phyloP scores from a whole-genome alignment of 208 protist genomes.

The Endotrypanum monterogeii region DNA sequence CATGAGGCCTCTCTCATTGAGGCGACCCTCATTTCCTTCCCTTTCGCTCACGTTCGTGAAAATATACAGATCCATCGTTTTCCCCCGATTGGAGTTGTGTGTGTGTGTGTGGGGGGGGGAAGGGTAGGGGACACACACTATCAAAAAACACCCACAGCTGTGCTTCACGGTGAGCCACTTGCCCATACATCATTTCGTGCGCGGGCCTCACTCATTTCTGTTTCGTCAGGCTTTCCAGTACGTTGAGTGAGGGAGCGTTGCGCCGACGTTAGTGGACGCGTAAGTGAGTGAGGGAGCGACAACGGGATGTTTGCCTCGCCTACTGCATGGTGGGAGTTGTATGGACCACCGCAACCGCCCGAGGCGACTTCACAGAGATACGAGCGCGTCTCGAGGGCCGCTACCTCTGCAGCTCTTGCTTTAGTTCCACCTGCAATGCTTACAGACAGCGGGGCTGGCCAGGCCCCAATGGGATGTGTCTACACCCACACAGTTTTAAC shows the following conservation, averaged over 20 bases:
- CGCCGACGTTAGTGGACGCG: not conserved
- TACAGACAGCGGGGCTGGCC: not conserved
- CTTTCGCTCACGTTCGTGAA: too few relatives aligned
- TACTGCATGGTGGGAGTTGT: conserved; percentile 13
- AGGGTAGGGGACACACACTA: too few relatives aligned
- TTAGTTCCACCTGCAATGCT: not conserved
- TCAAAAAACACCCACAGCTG: too few relatives aligned
- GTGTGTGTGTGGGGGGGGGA: too few relatives aligned
- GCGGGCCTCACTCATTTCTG: not conserved
- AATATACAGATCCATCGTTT: too few relatives aligned
- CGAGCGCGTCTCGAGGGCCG: not conserved
- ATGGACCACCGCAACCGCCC: not conserved
- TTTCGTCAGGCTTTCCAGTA: not conserved
- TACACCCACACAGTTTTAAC: not conserved
- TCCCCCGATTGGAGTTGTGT: too few relatives aligned
- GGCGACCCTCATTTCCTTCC: too few relatives aligned
- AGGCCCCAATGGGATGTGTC: not conserved
- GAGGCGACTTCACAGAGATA: not conserved
- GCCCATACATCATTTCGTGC: not conserved
- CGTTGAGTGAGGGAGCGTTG: not conserved
- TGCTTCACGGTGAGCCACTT: not conserved
- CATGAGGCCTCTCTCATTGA: too few relatives aligned
- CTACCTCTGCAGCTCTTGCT: not conserved
- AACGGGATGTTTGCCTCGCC: conserved; percentile 11
- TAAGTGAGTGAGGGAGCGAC: not conserved